phyloP scores from a whole-genome alignment of 176 grass and related monocot genomes.

The Lolium multiflorum region DNA sequence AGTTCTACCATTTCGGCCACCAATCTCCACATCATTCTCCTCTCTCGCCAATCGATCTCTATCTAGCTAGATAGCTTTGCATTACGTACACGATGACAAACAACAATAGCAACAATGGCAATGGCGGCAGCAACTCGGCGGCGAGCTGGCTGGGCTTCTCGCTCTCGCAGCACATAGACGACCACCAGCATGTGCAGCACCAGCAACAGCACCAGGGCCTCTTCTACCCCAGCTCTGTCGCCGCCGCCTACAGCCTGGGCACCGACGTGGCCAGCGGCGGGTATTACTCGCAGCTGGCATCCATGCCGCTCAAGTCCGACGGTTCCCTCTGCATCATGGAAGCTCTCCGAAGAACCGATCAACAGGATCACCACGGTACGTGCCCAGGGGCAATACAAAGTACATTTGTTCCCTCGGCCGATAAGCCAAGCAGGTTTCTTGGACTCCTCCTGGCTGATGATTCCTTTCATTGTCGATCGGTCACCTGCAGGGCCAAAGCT shows the following conservation, averaged over 20 bases:
- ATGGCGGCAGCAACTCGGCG: conserved; percentile 41
- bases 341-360: conserved; percentile 77
- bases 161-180: conserved; percentile 76
- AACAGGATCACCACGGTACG: conserved; percentile 66
- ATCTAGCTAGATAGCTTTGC: background rate
- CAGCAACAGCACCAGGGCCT: conserved; percentile 56
- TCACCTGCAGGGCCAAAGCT: conserved; percentile 77
- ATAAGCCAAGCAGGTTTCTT: background rate
- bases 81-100: conserved; percentile 75
- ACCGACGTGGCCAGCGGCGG: conserved; percentile 32
- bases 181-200: conserved; percentile 51
- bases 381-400: too few species aligned
- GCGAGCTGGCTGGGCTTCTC: conserved; percentile 93
- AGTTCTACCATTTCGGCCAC: background rate
- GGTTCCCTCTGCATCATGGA: conserved; percentile 99
- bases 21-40: conserved; percentile 4
- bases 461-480: conserved; percentile 40
- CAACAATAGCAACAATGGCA: conserved; percentile 43
- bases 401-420: background rate
- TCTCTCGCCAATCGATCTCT: background rate
- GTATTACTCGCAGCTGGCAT: conserved; percentile 89
- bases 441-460: background rate
- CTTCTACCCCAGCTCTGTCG: conserved; percentile 53
- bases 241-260: conserved; percentile 42
- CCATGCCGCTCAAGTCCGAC: conserved; percentile 97